These are phyloP conservation scores for Mimosa bimucronata DNA, from an alignment of 306 rosid genomes.

Conservation along the genomic window DNA sequence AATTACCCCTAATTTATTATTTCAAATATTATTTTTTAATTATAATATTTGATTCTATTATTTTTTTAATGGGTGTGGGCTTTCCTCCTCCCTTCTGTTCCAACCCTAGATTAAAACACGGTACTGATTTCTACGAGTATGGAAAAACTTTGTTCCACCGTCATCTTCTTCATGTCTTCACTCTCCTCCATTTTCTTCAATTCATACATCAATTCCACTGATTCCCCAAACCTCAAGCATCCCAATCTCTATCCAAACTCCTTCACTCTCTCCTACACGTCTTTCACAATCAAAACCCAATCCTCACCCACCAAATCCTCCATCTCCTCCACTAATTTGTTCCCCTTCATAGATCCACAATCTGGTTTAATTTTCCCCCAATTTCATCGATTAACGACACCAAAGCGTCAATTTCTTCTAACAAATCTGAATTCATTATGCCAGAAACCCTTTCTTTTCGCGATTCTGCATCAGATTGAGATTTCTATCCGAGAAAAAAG, in stretches of 20 bases:
- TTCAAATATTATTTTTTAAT: too few species aligned
- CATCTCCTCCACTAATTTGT: conserved; percentile 56
- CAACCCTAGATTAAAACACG: too few species aligned
- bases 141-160: conserved; percentile 40
- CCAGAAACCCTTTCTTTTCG: conserved; percentile 52
- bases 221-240: conserved; percentile 65
- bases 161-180: conserved; percentile 39
- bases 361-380: conserved; percentile 57
- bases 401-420: conserved; percentile 59
- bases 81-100: too few species aligned
- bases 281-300: conserved; percentile 39
- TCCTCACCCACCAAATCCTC: conserved; percentile 54
- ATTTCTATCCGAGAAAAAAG: conserved; percentile 47
- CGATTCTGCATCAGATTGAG: conserved; percentile 35
- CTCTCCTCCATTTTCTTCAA: conserved; percentile 68
- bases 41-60: too few species aligned
- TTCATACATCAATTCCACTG: conserved; percentile 62
- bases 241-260: conserved; percentile 66
- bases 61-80: too few species aligned
- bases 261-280: conserved; percentile 42
- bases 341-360: conserved; percentile 12
- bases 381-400: conserved; percentile 51
- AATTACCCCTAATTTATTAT: too few species aligned
- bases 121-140: too few species aligned
- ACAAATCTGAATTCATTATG: conserved; percentile 47